These are phyloP conservation scores for Penicillium sp. DNA, from an alignment of 2,329 filamentous ascomycete species.

Conservation along the genomic window DNA sequence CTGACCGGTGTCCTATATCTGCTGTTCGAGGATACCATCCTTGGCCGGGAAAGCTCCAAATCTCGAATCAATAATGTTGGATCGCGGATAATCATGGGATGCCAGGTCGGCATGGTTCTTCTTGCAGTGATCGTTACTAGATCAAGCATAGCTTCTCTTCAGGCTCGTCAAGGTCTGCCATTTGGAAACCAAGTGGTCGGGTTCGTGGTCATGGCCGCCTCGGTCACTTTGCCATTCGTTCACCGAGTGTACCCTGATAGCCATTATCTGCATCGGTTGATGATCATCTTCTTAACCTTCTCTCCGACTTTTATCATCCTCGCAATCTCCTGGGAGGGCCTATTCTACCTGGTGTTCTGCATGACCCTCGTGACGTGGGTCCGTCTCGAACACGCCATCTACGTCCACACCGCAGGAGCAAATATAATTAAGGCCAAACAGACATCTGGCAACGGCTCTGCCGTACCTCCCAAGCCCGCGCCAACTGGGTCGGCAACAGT, in stretches of 20 bases:
- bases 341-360: constrained; percentile 93
- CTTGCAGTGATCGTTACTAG: constrained; percentile 84
- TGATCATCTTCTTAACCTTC: constrained; percentile 89
- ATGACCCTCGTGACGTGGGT: constrained; percentile 85
- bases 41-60: constrained; percentile 46
- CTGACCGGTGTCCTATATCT: constrained; percentile 77
- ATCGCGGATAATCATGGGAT: constrained; percentile 51
- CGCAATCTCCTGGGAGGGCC: constrained; percentile 93
- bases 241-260: constrained; percentile 79
- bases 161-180: constrained; percentile 82
- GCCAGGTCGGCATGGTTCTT: constrained; percentile 71
- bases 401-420: constrained; percentile 46
- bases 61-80: constrained; percentile 31
- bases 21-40: constrained; percentile 71
- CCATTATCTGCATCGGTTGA: constrained; percentile 86
- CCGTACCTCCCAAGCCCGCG: constrained; percentile 24
- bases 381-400: constrained; percentile 81
- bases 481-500: constrained; percentile 41
- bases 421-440: constrained; percentile 7
- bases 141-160: constrained; percentile 81
- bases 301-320: constrained; percentile 93
- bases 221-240: constrained; percentile 78
- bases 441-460: constrained; percentile 26
- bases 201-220: constrained; percentile 76
- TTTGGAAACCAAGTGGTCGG: constrained; percentile 85